phyloP scores from a whole-genome alignment of 2,329 filamentous ascomycete species.

The Aquanectria penicillioides region DNA sequence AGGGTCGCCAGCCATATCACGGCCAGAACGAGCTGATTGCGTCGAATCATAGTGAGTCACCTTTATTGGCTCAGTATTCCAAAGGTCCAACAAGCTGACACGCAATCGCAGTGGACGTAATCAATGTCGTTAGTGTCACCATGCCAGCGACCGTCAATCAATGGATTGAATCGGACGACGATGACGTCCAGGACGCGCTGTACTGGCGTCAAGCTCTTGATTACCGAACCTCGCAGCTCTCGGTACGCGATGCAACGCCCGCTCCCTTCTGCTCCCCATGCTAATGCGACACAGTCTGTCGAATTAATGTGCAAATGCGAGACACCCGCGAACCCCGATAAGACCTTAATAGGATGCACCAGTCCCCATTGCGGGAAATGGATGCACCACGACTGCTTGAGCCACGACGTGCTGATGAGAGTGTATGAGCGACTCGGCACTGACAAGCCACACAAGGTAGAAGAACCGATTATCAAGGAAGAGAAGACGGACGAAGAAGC shows the following conservation, averaged over 20 bases:
- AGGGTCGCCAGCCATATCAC: conserved; percentile 73
- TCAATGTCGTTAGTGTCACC: conserved; percentile 77
- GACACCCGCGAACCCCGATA: conserved; percentile 70
- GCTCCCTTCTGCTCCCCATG: neutral
- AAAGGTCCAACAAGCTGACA: conserved; percentile 22
- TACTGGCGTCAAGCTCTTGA: conserved; percentile 75
- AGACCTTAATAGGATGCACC: conserved; percentile 67
- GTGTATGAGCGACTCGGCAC: conserved; percentile 61
- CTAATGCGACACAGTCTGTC: conserved; percentile 56
- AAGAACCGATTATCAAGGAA: conserved; percentile 51
- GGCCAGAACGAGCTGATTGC: conserved; percentile 75
- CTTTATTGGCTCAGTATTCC: neutral
- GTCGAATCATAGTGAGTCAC: conserved; percentile 73
- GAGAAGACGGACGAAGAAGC: conserved; percentile 47
- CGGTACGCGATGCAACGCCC: conserved; percentile 56
- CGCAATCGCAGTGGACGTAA: conserved; percentile 69
- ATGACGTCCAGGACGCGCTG: conserved; percentile 66
- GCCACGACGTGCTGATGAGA: conserved; percentile 61
- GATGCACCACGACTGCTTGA: conserved; percentile 73
- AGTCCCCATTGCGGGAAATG: conserved; percentile 65
- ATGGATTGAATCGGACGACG: conserved; percentile 76
- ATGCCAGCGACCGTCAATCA: conserved; percentile 69
- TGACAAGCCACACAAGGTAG: conserved; percentile 58
- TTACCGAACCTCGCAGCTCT: conserved; percentile 65
- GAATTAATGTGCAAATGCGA: conserved; percentile 67